Evolutionary conservation across 1,284 basidiomycete genomes (phyloP), one percentile per base, ranked within the genome.

Genomic region (Pseudozyma sp.): DNA sequence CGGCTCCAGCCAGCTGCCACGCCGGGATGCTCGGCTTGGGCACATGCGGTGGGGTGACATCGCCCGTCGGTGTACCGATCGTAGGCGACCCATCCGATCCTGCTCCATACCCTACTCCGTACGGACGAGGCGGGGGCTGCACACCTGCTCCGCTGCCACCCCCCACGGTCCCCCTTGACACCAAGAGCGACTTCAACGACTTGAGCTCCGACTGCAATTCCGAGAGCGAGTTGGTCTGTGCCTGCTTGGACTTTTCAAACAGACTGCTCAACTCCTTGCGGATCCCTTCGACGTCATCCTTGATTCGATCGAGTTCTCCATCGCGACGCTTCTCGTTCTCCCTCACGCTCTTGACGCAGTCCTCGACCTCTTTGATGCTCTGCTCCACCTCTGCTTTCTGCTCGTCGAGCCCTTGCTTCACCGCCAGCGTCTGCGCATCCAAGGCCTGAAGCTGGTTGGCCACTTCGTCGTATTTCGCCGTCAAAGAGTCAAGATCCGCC

Each of bases 151-250:
- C 58, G 19, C 45, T 43, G 14, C 47, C 39, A 4, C 89, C 85
- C 57, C 86, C 77, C 31, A 85, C 85, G n/a, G 90, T 88, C 1
- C 89, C 89, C 40, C 93, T 89, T 69, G 91, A 93, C n/a, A 94
- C 88, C 7, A 99, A 87, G 16, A 99, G 88, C 0, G 94, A 91
- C 85, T 97, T 98, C 71, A 99, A 88, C 0, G 94, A 97, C 83
- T 95, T 94, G 78, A 99, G 88, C 84, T 99, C 96, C 78, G 93
- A 91, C 82, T 98, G 95, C 16, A 99, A 87, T 73, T 95, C 94
- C 34, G 88, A 87, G 10, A 96, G 87, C 6, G 92, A 91, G 30
- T 78, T 67, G 39, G 87, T 84, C 68, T 87, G 84, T 16, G 88
- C 81, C 64, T 94, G 91, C 81, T 94, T 92, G 83, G 93, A 93